Conservation (phyloP, 2,329 filamentous ascomycete genomes). For the Alternaria novae-zelandiae region DNA sequence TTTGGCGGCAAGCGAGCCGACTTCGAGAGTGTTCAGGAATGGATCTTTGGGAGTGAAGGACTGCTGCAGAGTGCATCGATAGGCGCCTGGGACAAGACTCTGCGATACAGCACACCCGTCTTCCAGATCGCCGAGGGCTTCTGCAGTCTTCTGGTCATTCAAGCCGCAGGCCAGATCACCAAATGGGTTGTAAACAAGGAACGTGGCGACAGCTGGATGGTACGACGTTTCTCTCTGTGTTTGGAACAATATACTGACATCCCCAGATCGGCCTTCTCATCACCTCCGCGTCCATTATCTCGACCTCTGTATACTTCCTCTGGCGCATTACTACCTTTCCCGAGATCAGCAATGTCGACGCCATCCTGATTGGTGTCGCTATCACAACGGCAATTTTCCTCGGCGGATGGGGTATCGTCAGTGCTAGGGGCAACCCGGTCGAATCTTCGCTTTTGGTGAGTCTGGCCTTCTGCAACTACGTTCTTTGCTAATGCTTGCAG, state of each 20-base stretch:
- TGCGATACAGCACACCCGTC: constrained; percentile 89
- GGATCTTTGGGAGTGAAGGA: constrained; percentile 87
- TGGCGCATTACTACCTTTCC: constrained; percentile 95
- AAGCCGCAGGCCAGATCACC: constrained; percentile 92
- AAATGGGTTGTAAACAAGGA: constrained; percentile 93
- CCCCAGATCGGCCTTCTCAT: constrained; percentile 84
- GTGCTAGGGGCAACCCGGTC: constrained; percentile 90
- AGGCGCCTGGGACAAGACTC: constrained; percentile 84
- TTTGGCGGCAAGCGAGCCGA: constrained; percentile 70
- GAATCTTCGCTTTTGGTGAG: constrained; percentile 82
- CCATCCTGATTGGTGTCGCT: constrained; percentile 87
- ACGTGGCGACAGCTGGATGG: constrained; percentile 95
- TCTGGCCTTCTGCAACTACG: neutral
- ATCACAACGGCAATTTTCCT: constrained; percentile 93
- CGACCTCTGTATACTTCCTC: constrained; percentile 92
- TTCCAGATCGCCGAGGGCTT: constrained; percentile 97
- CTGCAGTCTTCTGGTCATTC: constrained; percentile 93
- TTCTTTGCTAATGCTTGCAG: constrained; percentile 29
- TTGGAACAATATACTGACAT: constrained; percentile 41
- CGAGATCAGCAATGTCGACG: constrained; percentile 89
- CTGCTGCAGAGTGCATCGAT: constrained; percentile 80
- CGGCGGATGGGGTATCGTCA: constrained; percentile 91
- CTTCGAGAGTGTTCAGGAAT: constrained; percentile 74
- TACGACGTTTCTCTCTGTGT: constrained; percentile 55
- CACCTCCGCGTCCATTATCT: constrained; percentile 87